Evolutionary conservation across 768 basidiomycete genomes (phyloP), one percentile per base, ranked within the genome.

Genomic region (Agaricus subrufescens): DNA sequence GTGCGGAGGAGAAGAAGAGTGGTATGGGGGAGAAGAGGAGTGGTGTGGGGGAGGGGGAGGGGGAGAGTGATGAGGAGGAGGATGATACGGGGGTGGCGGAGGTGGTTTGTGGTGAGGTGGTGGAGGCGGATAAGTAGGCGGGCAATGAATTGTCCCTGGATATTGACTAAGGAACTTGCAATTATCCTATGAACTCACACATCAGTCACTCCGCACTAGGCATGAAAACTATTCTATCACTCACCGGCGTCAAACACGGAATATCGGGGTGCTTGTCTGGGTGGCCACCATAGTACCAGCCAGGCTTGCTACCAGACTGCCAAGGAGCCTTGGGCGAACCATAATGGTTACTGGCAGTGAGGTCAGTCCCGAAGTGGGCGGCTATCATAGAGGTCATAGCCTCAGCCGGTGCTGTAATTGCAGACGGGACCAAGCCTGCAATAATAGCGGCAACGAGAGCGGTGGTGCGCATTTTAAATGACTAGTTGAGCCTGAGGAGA

Each of bases 261-360:
- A 69, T 50, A 3, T 64, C 61, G 6, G 63, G 64, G 55, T 62
- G 67, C n/a, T 63, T 61, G 11, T 62, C 31, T 1, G 69, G 66
- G 44, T 66, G 61, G 40, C 60, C 54, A 1, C 76, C 76, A 34
- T 68, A 74, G 64, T 76, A 77, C 76, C 76, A 78, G 42, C 76
- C 76, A 45, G 76, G 75, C 27, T 69, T 52, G 34, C 65, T 44
- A 3, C 62, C 66, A 39, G 59, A 38, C 10, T 62, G 53, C 75
- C 75, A 75, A 29, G 75, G 75, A 29, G 71, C 65, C 38, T 59
- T 57, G 8, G 76, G 76, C 29, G 76, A 65, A 45, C 72, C 72
- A 54, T 74, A 78, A 57, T 68, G 46, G 60, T 71, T 75, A 42
- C 45, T 46, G 27, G 53, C 42, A 31, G 63, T 68, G 54, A 76